Evolutionary conservation across 495 filamentous ascomycete genomes (phyloP).

Genomic region (Penicillium psychrofluorescens): DNA sequence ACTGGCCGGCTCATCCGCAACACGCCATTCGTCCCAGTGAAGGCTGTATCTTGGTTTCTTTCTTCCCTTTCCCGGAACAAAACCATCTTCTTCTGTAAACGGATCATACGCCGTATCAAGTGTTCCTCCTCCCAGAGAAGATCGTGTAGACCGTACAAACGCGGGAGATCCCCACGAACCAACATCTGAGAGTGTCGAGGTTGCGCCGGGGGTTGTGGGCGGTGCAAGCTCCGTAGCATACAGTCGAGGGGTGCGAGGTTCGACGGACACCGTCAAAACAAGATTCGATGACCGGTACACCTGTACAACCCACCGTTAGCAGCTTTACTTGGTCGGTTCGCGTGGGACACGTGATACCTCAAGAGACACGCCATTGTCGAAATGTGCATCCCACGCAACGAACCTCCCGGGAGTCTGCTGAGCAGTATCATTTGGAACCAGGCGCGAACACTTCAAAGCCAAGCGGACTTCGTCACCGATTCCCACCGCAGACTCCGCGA

Average conservation of each 20-base stretch:
- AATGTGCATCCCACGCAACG: constrained; percentile 68
- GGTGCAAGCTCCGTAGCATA: constrained; percentile 10
- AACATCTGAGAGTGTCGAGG: neutral
- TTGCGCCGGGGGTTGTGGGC: constrained; percentile 21
- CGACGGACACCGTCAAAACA: constrained; percentile 36
- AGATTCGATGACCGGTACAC: constrained; percentile 24
- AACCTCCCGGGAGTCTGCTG: constrained; percentile 56
- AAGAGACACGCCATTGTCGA: constrained; percentile 49
- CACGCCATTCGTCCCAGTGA: constrained; percentile 60
- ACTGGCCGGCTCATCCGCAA: constrained; percentile 58
- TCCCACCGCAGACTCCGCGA: constrained; percentile 57
- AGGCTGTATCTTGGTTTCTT: constrained; percentile 71
- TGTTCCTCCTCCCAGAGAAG: constrained; percentile 52
- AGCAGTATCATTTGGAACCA: constrained; percentile 38
- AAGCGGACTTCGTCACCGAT: constrained; percentile 72
- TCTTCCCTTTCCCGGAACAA: constrained; percentile 52
- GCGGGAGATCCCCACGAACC: constrained; percentile 62
- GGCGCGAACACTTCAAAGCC: constrained; percentile 58
- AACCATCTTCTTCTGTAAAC: constrained; percentile 64
- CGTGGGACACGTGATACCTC: constrained; percentile 40
- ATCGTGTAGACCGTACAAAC: constrained; percentile 58
- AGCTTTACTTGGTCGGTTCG: too few species aligned
- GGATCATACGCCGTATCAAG: constrained; percentile 55
- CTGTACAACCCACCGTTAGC: constrained; percentile 9
- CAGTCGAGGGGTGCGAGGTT: constrained; percentile 26